Percentiles rank a stretch among this genome's conserved stretches.
Conservation (phyloP, 345 rosid genomes). For the Syzygium aqueum region DNA sequence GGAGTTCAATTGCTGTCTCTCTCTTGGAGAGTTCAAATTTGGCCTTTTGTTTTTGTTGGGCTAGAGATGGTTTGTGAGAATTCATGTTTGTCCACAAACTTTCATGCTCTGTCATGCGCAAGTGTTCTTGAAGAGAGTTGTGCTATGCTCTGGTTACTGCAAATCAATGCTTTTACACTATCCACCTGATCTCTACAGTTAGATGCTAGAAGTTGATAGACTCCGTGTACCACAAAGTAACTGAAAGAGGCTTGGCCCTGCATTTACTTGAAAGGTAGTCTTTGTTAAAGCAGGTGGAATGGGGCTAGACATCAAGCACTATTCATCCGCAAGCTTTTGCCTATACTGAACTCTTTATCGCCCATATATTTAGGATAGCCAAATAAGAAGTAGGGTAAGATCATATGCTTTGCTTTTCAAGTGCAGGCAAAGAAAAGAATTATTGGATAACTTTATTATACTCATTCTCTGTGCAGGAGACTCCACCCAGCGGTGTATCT, state of each 20-base stretch:
- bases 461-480: conserved; percentile 46
- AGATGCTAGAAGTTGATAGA: background rate
- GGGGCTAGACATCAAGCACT: background rate
- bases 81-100: background rate
- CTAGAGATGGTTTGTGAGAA: background rate
- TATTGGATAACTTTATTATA: background rate
- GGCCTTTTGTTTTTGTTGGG: background rate
- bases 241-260: background rate
- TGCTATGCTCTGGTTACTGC: background rate
- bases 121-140: background rate
- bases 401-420: background rate
- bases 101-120: background rate
- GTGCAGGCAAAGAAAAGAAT: background rate
- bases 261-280: background rate
- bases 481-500: conserved; percentile 91
- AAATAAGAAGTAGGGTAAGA: background rate
- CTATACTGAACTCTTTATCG: background rate
- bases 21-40: background rate
- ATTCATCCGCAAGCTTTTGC: background rate
- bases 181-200: background rate
- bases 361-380: background rate
- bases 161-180: background rate
- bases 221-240: background rate
- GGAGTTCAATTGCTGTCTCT: background rate
- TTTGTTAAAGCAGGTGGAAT: background rate